Percentiles rank a stretch among this genome's conserved stretches.
Conservation (phyloP, 108 stramenopile genomes). For the Skeletonema potamos region DNA sequence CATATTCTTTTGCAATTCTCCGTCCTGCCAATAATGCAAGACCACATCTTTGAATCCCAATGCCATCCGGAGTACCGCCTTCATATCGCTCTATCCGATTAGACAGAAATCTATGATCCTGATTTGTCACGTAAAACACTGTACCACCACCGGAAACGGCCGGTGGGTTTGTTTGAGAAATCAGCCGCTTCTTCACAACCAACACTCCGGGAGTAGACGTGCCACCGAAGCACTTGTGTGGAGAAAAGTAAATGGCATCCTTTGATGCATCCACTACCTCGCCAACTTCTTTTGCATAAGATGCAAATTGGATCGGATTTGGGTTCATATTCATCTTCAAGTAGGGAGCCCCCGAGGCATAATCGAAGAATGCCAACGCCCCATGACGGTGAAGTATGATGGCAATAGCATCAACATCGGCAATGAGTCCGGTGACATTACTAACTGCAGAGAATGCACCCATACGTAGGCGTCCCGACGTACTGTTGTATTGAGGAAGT, state of each 20-base stretch:
- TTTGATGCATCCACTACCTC: conserved; percentile 60
- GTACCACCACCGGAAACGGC: conserved; percentile 91
- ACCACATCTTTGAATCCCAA: conserved; percentile 89
- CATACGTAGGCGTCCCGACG: conserved; percentile 59
- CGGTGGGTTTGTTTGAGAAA: conserved; percentile 78
- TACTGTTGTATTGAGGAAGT: conserved; percentile 28
- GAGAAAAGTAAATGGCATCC: conserved; percentile 85
- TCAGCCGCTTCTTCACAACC: conserved; percentile 82
- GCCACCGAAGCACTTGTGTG: conserved; percentile 84
- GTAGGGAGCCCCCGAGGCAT: conserved; percentile 96
- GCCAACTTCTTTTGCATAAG: conserved; percentile 63
- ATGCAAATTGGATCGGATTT: conserved; percentile 39
- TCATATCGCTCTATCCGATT: conserved; percentile 97
- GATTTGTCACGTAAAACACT: conserved; percentile 94
- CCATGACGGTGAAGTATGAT: conserved; percentile 82
- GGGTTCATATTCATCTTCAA: conserved; percentile 92
- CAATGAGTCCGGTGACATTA: conserved; percentile 92
- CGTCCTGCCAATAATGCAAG: conserved; percentile 81
- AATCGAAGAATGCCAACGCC: conserved; percentile 93
- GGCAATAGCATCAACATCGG: conserved; percentile 81
- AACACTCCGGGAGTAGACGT: conserved; percentile 90
- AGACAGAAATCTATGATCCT: conserved; percentile 89
- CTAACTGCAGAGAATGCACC: conserved; percentile 91
- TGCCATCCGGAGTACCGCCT: conserved; percentile 96
- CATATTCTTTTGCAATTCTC: conserved; percentile 51